These are phyloP conservation scores for Ogataea zsoltii DNA, from an alignment of 805 yeast species.

Conservation along the genomic window DNA sequence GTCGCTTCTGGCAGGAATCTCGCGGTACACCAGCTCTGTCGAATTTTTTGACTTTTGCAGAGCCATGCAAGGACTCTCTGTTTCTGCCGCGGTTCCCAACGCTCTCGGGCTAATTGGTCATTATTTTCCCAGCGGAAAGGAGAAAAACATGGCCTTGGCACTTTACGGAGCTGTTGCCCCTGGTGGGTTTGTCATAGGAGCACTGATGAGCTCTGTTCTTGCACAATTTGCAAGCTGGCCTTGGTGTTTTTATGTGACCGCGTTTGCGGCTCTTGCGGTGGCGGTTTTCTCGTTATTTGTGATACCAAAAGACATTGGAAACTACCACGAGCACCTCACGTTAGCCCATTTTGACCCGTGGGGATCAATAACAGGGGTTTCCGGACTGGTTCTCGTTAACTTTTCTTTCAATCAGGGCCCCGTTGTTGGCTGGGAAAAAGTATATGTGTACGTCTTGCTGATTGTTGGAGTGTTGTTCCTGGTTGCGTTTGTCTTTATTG, in stretches of 20 bases:
- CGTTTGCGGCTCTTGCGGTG: slow-evolving; percentile 39
- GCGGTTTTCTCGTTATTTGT: slow-evolving; percentile 36
- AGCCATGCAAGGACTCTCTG: slow-evolving; percentile 66
- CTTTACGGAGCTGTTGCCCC: slow-evolving; percentile 65
- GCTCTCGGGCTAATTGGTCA: slow-evolving; percentile 57
- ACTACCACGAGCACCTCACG: slow-evolving; percentile 11
- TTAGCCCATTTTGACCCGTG: slow-evolving; percentile 43
- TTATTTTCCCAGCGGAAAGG: slow-evolving; percentile 45
- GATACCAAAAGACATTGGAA: slow-evolving; percentile 38
- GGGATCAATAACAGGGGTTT: slow-evolving; percentile 59
- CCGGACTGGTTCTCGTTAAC: slow-evolving; percentile 62
- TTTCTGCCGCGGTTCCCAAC: slow-evolving; percentile 59
- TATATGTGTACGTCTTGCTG: slow-evolving; percentile 59
- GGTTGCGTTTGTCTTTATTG: slow-evolving; percentile 48
- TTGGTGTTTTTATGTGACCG: slow-evolving; percentile 55
- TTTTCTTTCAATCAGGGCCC: slow-evolving; percentile 80
- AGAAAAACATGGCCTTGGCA: slow-evolving; percentile 57
- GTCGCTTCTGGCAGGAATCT: slow-evolving; percentile 60
- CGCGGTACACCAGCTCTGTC: slow-evolving; percentile 49
- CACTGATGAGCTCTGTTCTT: slow-evolving; percentile 49
- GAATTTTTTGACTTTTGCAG: slow-evolving; percentile 54
- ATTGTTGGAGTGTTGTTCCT: slow-evolving; percentile 49
- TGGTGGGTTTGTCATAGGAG: slow-evolving; percentile 58
- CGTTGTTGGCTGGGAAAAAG: slow-evolving; percentile 61
- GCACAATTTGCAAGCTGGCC: slow-evolving; percentile 56